phyloP scores from a whole-genome alignment of 441 rosid genomes.

The Gossypium davidsonii region DNA sequence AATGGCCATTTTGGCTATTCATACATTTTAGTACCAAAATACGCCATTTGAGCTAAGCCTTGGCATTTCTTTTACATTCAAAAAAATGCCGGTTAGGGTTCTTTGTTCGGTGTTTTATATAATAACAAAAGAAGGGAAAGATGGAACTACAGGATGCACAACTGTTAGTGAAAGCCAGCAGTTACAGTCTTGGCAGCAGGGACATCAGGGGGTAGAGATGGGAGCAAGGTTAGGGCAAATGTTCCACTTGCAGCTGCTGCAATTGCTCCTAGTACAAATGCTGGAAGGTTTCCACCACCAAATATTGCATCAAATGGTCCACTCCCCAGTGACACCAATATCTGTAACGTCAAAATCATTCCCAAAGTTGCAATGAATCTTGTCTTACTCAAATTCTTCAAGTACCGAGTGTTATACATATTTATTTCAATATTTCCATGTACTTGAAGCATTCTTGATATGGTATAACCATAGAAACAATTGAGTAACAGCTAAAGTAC shows the following conservation, averaged over 20 bases:
- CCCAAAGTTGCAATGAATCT: background rate
- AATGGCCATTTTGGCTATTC: background rate
- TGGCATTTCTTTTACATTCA: slow-evolving; percentile 1
- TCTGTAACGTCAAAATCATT: slow-evolving; percentile 12
- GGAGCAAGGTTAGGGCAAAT: slow-evolving; percentile 54
- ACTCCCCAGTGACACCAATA: slow-evolving; percentile 36
- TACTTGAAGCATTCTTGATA: too few relatives aligned
- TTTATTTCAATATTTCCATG: too few relatives aligned
- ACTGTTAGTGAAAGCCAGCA: slow-evolving; percentile 37
- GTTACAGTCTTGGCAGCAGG: slow-evolving; percentile 21
- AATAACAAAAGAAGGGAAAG: background rate
- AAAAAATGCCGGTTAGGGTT: slow-evolving; percentile 2
- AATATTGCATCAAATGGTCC: slow-evolving; percentile 40
- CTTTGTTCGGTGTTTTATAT: background rate
- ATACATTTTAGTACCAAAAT: slow-evolving; percentile 8
- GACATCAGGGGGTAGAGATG: slow-evolving; percentile 56
- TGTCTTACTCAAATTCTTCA: too few relatives aligned
- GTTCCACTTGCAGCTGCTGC: slow-evolving; percentile 61
- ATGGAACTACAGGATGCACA: background rate
- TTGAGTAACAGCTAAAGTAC: too few relatives aligned
- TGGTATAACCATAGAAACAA: too few relatives aligned
- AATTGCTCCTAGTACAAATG: slow-evolving; percentile 50
- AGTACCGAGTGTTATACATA: background rate
- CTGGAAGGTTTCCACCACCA: slow-evolving; percentile 49
- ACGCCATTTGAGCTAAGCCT: slow-evolving; percentile 2